These are phyloP conservation scores for Pelargonium australe DNA, from an alignment of 441 rosid genomes.

Conservation along the genomic window DNA sequence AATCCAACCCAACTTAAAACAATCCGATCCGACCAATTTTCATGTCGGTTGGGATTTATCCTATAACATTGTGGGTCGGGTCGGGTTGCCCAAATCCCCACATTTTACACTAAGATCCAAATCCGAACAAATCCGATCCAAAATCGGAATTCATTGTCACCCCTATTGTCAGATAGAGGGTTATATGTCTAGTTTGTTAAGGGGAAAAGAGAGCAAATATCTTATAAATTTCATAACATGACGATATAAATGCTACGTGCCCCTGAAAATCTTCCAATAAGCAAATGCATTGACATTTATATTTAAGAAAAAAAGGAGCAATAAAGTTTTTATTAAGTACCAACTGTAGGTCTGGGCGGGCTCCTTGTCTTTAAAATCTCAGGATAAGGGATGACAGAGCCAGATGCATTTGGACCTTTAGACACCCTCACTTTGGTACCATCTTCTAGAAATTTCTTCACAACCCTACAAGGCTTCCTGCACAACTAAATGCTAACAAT, in stretches of 20 bases:
- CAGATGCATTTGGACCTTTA: constrained; percentile 78
- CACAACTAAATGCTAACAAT: constrained; percentile 16
- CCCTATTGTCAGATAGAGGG: no score
- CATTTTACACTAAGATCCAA: no score
- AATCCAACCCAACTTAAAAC: no score
- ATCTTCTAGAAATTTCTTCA: constrained; percentile 71
- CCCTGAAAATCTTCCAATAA: background rate
- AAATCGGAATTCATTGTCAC: no score
- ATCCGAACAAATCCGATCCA: no score
- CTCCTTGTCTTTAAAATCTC: constrained; percentile 79
- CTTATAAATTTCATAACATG: background rate
- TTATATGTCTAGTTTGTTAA: no score
- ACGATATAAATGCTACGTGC: background rate
- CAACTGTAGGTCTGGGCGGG: constrained; percentile 75
- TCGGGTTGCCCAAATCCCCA: no score
- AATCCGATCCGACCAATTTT: no score
- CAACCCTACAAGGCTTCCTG: constrained; percentile 87
- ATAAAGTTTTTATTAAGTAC: constrained; percentile 29
- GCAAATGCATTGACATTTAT: background rate
- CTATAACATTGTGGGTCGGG: no score
- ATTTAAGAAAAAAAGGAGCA: background rate
- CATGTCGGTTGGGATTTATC: no score
- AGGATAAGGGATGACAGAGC: constrained; percentile 83
- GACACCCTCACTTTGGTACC: constrained; percentile 94
- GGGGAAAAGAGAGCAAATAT: background rate